phyloP scores from a whole-genome alignment of 2,329 filamentous ascomycete genomes.

The Trichoderma sp. region DNA sequence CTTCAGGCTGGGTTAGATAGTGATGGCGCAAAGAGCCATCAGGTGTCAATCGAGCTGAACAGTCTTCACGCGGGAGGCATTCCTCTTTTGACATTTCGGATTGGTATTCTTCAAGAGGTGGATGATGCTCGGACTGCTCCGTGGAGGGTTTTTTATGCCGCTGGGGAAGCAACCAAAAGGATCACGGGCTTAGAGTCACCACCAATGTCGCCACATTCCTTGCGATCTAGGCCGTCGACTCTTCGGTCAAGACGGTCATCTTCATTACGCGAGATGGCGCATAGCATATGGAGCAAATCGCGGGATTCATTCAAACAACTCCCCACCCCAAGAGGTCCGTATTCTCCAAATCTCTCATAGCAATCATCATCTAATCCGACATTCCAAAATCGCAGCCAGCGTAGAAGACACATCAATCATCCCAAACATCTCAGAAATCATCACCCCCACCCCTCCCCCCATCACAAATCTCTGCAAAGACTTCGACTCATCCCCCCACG shows the following conservation, averaged over 20 bases:
- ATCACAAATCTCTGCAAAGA: not conserved
- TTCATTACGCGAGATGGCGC: not conserved
- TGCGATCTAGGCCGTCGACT: not conserved
- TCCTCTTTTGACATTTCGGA: not conserved
- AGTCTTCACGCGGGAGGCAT: conserved; percentile 4
- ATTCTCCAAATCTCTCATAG: not conserved
- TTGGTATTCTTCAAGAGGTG: not conserved
- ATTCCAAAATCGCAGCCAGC: not conserved
- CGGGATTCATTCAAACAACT: conserved; percentile 4
- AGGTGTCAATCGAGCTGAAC: conserved; percentile 1
- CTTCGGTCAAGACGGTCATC: conserved; percentile 1
- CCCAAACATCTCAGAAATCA: not conserved
- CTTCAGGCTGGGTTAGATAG: not conserved
- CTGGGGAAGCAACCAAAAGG: not conserved
- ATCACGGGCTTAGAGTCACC: not conserved
- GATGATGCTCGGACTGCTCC: not conserved
- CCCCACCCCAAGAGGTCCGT: not conserved
- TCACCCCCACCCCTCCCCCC: not conserved
- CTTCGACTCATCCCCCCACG: not conserved
- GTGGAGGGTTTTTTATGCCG: conserved; percentile 10
- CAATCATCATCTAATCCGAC: not conserved
- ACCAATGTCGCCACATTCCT: not conserved
- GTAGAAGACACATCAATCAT: conserved; percentile 8
- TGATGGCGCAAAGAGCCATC: not conserved
- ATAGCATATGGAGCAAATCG: conserved; percentile 8